phyloP scores from a whole-genome alignment of 257 asterid species.

The Thymus quinquecostatus region DNA sequence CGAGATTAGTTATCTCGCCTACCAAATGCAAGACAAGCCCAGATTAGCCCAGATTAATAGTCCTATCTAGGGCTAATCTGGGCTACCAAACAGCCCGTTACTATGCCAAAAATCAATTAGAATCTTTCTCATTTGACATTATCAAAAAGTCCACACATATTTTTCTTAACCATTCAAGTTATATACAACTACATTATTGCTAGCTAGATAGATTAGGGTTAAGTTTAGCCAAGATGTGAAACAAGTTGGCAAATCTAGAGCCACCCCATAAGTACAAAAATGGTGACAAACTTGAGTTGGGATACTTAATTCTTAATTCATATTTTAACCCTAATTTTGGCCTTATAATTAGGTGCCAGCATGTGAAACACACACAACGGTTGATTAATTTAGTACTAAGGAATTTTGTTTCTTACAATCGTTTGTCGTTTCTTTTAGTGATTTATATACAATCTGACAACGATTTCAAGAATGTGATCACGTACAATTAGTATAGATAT shows the following conservation, averaged over 20 bases:
- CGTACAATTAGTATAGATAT: background rate
- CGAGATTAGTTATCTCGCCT: too few species aligned
- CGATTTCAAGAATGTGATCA: constrained; percentile 34
- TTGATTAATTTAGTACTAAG: constrained; percentile 33
- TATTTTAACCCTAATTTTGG: constrained; percentile 30
- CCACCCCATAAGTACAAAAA: constrained; percentile 38
- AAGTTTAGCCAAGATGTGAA: background rate
- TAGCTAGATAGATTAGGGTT: constrained; percentile 18
- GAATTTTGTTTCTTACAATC: constrained; percentile 42
- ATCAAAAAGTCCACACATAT: too few species aligned
- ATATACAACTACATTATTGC: constrained; percentile 15
- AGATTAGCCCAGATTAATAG: too few species aligned
- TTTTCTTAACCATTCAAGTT: too few species aligned
- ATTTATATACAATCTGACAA: constrained; percentile 17
- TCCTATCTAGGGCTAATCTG: too few species aligned
- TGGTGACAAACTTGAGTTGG: constrained; percentile 47
- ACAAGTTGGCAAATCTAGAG: constrained; percentile 40
- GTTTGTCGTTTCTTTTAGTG: constrained; percentile 44
- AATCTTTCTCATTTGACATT: too few species aligned
- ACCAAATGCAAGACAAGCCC: too few species aligned
- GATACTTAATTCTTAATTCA: constrained; percentile 39
- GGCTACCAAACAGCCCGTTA: too few species aligned
- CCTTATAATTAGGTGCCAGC: constrained; percentile 42
- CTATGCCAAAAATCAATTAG: too few species aligned
- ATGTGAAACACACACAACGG: constrained; percentile 43